These are phyloP conservation scores for Hypoxylon fragiforme DNA, from an alignment of 495 filamentous ascomycete genomes.

Conservation along the genomic window DNA sequence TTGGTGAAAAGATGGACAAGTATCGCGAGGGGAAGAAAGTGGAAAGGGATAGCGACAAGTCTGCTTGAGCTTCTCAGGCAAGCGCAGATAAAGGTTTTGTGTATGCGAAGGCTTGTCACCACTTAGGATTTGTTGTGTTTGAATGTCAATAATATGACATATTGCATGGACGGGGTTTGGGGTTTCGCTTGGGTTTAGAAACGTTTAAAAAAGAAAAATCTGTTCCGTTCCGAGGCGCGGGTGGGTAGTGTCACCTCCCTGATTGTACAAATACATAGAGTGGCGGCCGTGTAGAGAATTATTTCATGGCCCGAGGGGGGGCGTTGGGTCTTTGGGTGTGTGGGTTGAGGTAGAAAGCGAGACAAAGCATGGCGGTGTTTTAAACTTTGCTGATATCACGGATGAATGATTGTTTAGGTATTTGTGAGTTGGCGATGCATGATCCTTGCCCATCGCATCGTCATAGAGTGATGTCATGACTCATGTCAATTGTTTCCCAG, in stretches of 20 bases:
- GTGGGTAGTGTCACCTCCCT: neutral
- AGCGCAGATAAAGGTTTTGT: neutral
- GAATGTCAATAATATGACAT: conserved; percentile 10
- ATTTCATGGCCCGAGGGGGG: neutral
- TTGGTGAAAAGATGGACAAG: conserved; percentile 83
- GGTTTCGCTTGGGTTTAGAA: conserved; percentile 2
- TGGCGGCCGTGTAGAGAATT: neutral
- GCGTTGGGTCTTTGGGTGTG: conserved; percentile 1
- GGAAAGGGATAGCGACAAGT: conserved; percentile 21
- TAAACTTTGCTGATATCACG: too few species aligned
- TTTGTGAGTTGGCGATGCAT: too few species aligned
- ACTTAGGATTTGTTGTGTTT: conserved; percentile 14
- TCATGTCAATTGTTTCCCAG: conserved; percentile 7
- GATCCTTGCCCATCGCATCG: conserved; percentile 9
- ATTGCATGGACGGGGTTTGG: conserved; percentile 8
- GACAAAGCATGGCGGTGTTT: conserved; percentile 10
- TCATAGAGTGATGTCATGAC: conserved; percentile 34
- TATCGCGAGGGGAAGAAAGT: conserved; percentile 51
- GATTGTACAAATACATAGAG: neutral
- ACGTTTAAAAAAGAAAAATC: conserved; percentile 1
- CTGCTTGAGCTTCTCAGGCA: conserved; percentile 7
- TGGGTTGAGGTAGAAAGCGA: conserved; percentile 22
- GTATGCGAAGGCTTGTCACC: neutral
- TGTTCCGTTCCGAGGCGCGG: neutral
- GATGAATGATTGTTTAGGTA: too few species aligned